Evolutionary conservation across 2,329 filamentous ascomycete genomes (phyloP).

Genomic region (Trichophyton verrucosum): DNA sequence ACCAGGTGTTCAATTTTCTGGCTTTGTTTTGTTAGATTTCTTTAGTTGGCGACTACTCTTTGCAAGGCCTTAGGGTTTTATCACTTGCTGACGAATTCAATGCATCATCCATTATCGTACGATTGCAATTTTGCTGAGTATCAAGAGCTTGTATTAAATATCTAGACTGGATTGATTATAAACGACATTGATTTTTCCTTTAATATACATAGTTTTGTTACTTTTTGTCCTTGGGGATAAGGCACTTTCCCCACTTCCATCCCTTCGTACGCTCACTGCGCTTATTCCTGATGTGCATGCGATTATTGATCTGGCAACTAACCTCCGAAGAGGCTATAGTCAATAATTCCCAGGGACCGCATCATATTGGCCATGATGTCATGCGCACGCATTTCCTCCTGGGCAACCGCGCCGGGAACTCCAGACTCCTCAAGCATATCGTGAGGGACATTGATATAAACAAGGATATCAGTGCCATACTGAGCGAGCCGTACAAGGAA

Average conservation of each 20-base stretch:
- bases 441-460: slow-evolving; percentile 81
- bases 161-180: background rate
- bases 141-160: background rate
- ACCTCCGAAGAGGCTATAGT: slow-evolving; percentile 27
- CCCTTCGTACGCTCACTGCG: background rate
- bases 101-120: too few relatives aligned
- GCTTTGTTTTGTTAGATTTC: too few relatives aligned
- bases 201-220: background rate
- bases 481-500: slow-evolving; percentile 64
- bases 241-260: background rate
- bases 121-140: too few relatives aligned
- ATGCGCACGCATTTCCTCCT: slow-evolving; percentile 46
- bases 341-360: slow-evolving; percentile 62
- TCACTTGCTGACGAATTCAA: too few relatives aligned
- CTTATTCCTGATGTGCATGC: background rate
- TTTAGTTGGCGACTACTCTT: too few relatives aligned
- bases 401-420: slow-evolving; percentile 53
- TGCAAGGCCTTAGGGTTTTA: too few relatives aligned
- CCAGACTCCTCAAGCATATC: slow-evolving; percentile 59
- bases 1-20: too few relatives aligned
- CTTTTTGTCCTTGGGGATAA: background rate
- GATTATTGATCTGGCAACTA: background rate
- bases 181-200: background rate
- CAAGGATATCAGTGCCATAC: slow-evolving; percentile 65
- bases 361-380: slow-evolving; percentile 41